Evolutionary conservation across 2,329 filamentous ascomycete genomes (phyloP).

Genomic region (Corynespora cassiicola): DNA sequence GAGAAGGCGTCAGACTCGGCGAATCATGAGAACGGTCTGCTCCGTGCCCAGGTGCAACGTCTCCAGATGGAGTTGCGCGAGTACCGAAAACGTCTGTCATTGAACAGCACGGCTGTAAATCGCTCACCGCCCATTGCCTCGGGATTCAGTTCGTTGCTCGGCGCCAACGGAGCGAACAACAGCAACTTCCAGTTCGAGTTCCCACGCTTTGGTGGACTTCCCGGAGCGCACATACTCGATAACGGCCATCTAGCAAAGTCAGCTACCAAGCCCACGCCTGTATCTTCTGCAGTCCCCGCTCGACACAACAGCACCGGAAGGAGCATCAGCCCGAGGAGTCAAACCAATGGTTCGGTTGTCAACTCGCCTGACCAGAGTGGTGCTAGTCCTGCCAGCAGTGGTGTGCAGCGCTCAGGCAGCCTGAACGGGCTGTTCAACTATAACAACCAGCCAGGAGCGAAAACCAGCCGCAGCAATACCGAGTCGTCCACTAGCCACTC

Average conservation of each 20-base stretch:
- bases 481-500: constrained; percentile 52
- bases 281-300: constrained; percentile 25
- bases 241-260: constrained; percentile 48
- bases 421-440: constrained; percentile 31
- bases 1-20: constrained; percentile 84
- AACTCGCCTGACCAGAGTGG: constrained; percentile 32
- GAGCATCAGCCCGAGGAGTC: constrained; percentile 46
- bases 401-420: constrained; percentile 44
- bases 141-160: constrained; percentile 54
- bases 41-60: constrained; percentile 87
- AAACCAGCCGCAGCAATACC: constrained; percentile 39
- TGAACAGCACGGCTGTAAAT: constrained; percentile 58
- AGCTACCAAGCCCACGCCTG: constrained; percentile 29
- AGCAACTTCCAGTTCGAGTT: constrained; percentile 96
- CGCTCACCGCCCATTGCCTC: constrained; percentile 55
- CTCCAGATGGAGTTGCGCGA: constrained; percentile 85
- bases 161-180: constrained; percentile 67
- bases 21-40: constrained; percentile 82
- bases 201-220: constrained; percentile 85
- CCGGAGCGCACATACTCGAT: constrained; percentile 60
- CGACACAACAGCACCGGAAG: constrained; percentile 41
- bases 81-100: constrained; percentile 84
- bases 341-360: constrained; percentile 27
- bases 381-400: constrained; percentile 44
- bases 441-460: constrained; percentile 19